phyloP scores from a whole-genome alignment of 805 yeast species.

The Ogataea chonburiensis region DNA sequence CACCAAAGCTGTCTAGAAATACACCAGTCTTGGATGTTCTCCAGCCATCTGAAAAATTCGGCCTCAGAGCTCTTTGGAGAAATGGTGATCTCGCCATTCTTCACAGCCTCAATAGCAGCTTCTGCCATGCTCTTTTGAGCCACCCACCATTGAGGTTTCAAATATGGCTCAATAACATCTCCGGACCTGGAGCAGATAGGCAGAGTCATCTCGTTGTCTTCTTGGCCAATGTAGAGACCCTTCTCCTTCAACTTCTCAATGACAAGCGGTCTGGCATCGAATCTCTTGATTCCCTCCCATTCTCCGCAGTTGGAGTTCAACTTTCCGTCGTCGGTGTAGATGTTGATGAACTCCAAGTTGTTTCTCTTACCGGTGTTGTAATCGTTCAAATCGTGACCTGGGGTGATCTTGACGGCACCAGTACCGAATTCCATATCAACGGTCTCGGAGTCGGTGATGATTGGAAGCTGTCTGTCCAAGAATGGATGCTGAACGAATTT shows the following conservation, averaged over 20 bases:
- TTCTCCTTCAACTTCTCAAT: slow-evolving; percentile 73
- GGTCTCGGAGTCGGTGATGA: slow-evolving; percentile 85
- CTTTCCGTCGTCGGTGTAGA: slow-evolving; percentile 87
- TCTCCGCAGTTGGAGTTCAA: slow-evolving; percentile 93
- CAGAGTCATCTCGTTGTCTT: slow-evolving; percentile 93
- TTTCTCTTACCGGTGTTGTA: slow-evolving; percentile 95
- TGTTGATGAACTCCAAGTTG: slow-evolving; percentile 81
- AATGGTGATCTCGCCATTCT: slow-evolving; percentile 74
- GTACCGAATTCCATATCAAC: slow-evolving; percentile 99
- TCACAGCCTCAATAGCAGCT: slow-evolving; percentile 83
- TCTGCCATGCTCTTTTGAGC: slow-evolving; percentile 84
- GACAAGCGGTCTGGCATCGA: slow-evolving; percentile 86
- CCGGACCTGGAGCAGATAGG: slow-evolving; percentile 96
- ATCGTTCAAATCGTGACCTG: slow-evolving; percentile 98
- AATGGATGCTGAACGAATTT: slow-evolving; percentile 90
- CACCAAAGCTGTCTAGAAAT: slow-evolving; percentile 88
- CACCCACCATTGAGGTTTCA: slow-evolving; percentile 99
- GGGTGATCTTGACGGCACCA: slow-evolving; percentile 99
- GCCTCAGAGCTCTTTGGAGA: slow-evolving; percentile 87
- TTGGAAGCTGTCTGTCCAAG: slow-evolving; percentile 79
- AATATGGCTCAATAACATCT: slow-evolving; percentile 91
- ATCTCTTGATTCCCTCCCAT: slow-evolving; percentile 88
- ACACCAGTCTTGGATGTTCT: slow-evolving; percentile 98
- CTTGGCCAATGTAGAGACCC: slow-evolving; percentile 78
- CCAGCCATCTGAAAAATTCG: slow-evolving; percentile 94